Percentiles rank a stretch among this genome's conserved stretches.
Evolutionary conservation across 306 rosid genomes (phyloP).

Genomic region (Castanopsis chinensis): DNA sequence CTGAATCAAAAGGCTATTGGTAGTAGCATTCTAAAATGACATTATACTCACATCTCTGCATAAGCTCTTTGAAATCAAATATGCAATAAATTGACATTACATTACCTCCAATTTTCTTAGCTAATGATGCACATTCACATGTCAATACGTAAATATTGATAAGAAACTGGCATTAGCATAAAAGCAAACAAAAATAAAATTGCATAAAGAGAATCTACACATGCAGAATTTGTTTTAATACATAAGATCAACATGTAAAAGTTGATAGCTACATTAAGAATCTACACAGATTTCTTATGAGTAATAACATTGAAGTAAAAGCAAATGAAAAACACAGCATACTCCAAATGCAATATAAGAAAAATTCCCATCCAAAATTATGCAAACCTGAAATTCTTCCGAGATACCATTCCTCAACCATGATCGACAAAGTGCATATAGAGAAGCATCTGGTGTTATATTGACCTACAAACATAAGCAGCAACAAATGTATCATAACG

Average conservation of each 20-base stretch:
- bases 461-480: constrained; percentile 53
- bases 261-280: not conserved
- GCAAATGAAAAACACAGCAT: not conserved
- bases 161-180: too few species aligned
- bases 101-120: not conserved
- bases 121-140: not conserved
- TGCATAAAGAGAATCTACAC: too few species aligned
- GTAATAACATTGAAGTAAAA: not conserved
- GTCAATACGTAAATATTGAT: too few species aligned
- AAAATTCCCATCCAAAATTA: not conserved
- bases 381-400: constrained; percentile 70
- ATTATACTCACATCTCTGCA: not conserved
- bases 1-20: not conserved
- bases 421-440: constrained; percentile 83
- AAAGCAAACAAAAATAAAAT: too few species aligned
- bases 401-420: constrained; percentile 76
- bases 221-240: too few species aligned
- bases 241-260: not conserved
- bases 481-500: constrained; percentile 8
- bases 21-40: not conserved
- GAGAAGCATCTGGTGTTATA: constrained; percentile 71
- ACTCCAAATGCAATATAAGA: constrained; percentile 12
- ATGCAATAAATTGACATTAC: not conserved
- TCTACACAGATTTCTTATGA: not conserved
- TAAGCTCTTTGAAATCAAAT: not conserved